phyloP scores from a whole-genome alignment of 225 moss, liverwort and hornwort species.

The Lunularia cruciata region DNA sequence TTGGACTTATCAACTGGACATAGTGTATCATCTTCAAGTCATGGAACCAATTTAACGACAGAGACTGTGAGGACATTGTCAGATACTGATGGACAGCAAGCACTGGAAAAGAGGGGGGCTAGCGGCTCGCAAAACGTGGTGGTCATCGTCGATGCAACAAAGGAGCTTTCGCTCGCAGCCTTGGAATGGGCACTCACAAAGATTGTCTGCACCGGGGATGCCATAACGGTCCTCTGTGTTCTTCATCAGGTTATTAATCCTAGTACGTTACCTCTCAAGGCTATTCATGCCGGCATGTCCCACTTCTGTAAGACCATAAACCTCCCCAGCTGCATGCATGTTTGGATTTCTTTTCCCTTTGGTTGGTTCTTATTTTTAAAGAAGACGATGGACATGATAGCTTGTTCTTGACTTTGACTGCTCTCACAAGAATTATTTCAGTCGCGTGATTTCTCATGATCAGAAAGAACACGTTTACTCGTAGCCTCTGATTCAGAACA shows the following conservation, averaged over 20 bases:
- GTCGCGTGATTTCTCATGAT: too few relatives aligned
- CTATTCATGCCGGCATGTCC: conserved; percentile 55
- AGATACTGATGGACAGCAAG: background rate
- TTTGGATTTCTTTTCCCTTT: background rate
- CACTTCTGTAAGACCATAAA: conserved; percentile 48
- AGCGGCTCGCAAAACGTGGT: conserved; percentile 43
- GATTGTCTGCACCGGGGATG: conserved; percentile 45
- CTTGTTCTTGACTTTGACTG: too few relatives aligned
- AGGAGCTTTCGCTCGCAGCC: conserved; percentile 52
- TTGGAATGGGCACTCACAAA: conserved; percentile 58
- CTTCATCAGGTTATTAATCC: conserved; percentile 54
- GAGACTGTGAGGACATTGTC: too few relatives aligned
- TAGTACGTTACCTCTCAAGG: conserved; percentile 48
- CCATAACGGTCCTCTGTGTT: conserved; percentile 58
- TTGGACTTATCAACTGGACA: background rate
- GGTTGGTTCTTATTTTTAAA: background rate
- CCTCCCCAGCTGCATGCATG: background rate
- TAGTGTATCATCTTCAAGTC: background rate
- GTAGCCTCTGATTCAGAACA: too few relatives aligned
- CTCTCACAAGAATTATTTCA: too few relatives aligned
- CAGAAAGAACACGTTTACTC: too few relatives aligned
- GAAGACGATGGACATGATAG: too few relatives aligned
- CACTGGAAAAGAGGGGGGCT: conserved; percentile 14
- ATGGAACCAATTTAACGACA: conserved; percentile 5
- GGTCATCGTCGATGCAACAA: conserved; percentile 62